A percentile compares a stretch with the other conserved stretches of the same genome.
Conservation (phyloP, 176 grass and related monocot species). For the Poa annua region DNA sequence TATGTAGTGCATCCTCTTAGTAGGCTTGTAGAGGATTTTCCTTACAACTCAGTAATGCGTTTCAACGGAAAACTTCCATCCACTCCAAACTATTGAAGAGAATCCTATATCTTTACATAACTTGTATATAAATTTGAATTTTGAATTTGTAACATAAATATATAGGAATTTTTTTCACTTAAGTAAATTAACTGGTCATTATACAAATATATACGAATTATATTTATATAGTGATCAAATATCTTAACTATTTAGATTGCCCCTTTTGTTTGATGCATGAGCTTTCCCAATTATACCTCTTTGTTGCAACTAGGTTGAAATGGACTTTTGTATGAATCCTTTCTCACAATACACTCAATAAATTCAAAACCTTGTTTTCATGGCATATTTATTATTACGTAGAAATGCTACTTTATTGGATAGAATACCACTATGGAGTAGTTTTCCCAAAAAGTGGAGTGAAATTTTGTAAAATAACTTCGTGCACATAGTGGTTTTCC, state of each 20-base stretch:
- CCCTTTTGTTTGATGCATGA: neutral
- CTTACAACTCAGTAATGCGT: no score
- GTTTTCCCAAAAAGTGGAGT: neutral
- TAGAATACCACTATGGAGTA: neutral
- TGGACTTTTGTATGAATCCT: neutral
- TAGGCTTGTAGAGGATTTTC: no score
- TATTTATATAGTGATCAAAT: no score
- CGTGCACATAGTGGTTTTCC: neutral
- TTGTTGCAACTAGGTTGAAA: neutral
- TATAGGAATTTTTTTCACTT: no score
- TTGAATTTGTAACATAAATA: no score
- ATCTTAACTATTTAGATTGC: neutral
- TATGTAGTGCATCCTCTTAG: no score
- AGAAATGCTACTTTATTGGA: neutral
- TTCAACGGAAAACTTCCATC: no score
- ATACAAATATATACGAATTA: no score
- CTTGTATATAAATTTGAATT: no score
- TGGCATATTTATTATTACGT: neutral
- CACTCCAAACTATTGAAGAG: no score
- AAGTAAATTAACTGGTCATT: no score
- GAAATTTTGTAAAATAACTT: neutral
- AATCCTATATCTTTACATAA: neutral
- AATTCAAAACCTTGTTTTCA: neutral
- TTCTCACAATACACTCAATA: neutral
- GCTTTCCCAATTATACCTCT: neutral